Evolutionary conservation across 148 eudicot species (phyloP), one percentile per base, ranked within the genome.

Genomic region (Silene uniflora): DNA sequence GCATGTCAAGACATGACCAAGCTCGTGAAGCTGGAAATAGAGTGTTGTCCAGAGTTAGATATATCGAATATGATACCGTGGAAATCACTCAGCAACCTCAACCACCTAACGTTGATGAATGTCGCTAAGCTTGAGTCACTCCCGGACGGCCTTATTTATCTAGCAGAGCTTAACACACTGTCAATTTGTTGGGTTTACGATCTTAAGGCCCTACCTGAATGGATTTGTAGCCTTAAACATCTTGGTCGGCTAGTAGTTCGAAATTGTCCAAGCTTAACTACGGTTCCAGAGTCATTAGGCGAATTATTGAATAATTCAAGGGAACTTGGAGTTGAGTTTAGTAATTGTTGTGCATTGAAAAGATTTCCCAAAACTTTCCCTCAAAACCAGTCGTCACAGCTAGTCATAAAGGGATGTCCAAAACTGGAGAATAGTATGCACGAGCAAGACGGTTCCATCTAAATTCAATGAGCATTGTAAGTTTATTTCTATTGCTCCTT

Each of bases 181-280:
- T 27, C 29, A 27, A 27, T 27, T 27, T 27, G 29, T 27, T 27
- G 29, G 29, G 29, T 62, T 42, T 22, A 42, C 42, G 12, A 74
- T 61, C 21, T 74, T 16, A 74, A 18, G 42, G 59, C 55, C 13
- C 23, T 74, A 39, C 76, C 76, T 3, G 76, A 74, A 27, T 74
- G 60, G 10, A 22, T 74, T 7, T 69, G 61, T 3, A 4, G 17
- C 12, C 61, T 77, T 5, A 24, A 14, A 6, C 68, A 69, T 0
- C 79, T 77, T 77, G 27, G 18, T 6, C 23, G 27, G 3, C 29
- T 27, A 27, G 2, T 27, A 27, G 29, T 76, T 59, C 0, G 11
- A 0, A 16, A 44, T 17, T 69, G 73, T 23, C 23, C 58, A 2
- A 16, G n/a, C 0, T 59, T 76, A 9, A 13, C 47, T 18, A 47